phyloP scores from a whole-genome alignment of 2,329 filamentous ascomycete species.

The Penicillium sp. region DNA sequence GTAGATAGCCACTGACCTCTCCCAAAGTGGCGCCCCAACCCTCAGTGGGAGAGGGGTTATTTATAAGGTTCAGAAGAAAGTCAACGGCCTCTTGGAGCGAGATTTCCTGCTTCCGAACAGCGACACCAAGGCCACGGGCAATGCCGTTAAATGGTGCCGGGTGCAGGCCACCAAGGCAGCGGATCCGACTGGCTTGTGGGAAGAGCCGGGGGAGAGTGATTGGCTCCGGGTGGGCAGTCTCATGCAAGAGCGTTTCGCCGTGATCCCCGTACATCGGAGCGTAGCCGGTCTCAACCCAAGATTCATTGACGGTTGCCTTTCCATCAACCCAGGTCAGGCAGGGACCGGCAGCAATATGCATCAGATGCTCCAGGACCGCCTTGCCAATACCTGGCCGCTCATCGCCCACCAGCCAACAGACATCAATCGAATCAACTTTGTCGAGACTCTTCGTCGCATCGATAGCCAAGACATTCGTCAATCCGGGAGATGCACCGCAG shows the following conservation, averaged over 20 bases:
- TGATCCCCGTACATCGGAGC: background rate
- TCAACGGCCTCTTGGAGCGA: constrained; percentile 1
- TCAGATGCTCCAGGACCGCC: background rate
- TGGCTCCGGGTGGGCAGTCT: background rate
- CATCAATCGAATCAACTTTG: background rate
- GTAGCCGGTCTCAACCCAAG: background rate
- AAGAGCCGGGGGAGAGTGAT: background rate
- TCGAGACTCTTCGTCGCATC: background rate
- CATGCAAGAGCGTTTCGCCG: background rate
- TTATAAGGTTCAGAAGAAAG: background rate
- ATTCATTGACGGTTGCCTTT: background rate
- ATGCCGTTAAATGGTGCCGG: constrained; percentile 2
- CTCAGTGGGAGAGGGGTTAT: background rate
- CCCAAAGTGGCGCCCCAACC: background rate
- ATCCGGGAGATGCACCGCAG: background rate
- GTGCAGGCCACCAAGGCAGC: background rate
- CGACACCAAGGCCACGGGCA: background rate
- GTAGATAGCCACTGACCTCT: background rate
- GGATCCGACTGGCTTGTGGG: background rate
- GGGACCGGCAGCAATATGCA: background rate
- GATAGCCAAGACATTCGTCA: background rate
- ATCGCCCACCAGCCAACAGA: background rate
- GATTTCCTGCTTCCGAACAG: constrained; percentile 2
- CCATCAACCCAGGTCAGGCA: background rate
- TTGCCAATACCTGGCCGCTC: background rate